Base-by-base conservation (phyloP, 805 yeast species). In the Candida ortonii region DNA sequence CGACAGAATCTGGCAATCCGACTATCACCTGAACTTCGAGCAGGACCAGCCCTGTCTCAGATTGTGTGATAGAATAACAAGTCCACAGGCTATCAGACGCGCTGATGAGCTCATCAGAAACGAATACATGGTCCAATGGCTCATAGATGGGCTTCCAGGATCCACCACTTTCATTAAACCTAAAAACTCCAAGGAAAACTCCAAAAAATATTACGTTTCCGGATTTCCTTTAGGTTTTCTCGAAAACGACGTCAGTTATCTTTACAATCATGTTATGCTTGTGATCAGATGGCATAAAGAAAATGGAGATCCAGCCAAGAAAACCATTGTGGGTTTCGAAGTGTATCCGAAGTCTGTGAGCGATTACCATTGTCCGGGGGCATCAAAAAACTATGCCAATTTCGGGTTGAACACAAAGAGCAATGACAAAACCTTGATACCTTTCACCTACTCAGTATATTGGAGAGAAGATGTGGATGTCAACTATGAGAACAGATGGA, bases 161-260 rank as follows among this genome's bases (percentile, higher is more conserved):
- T 90, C 95, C 1, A 86, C 96, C 0, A 82, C 95, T 0, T 83
- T 80, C 45, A 73, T 80, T 21, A 70, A 76, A 17, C 66, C 72
- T 6, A 71, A 73, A 6, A 74, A 70, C 9, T 71, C 71, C 30
- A 67, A 73, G 13, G 73, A 75, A 44, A 33, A 35, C 9, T 42
- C 47, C 10, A 78, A 83, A 48, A 56, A 59, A 28, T 84, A 81
- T 59, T 87, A 87, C 49, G 82, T 87, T 5, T 77, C 93, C 3
- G 96, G 96, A 2, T 87, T 88, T 61, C 89, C 94, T 3, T 57
- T 87, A 21, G 96, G 96, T 0, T 80, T 73, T 46, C 75, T 73
- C 14, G 73, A 71, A 44, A 64, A 75, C 39, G 80, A 68, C n/a
- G 71, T 71, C 30, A 65, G 79, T 4, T 83, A 75, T 52, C 43